A percentile compares a stretch with the other conserved stretches of the same genome.
Evolutionary conservation across 176 grass and related monocot species (phyloP).

Genomic region (Phragmites australis): DNA sequence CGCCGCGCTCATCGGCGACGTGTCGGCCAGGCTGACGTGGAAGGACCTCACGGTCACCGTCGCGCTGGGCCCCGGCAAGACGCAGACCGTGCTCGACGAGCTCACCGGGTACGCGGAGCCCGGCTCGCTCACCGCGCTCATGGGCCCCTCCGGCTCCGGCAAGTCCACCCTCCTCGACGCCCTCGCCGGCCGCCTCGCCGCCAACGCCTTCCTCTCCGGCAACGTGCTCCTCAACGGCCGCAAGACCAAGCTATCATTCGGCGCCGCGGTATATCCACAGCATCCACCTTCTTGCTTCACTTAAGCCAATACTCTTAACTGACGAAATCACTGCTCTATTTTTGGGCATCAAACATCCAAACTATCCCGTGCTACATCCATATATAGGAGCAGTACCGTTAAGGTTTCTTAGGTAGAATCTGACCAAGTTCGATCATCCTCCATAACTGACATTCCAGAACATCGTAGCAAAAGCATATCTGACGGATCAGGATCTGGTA

Average conservation of each 20-base stretch:
- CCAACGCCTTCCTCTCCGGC: constrained; percentile 93
- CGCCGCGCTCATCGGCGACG: constrained; percentile 69
- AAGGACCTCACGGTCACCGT: constrained; percentile 91
- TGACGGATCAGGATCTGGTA: not conserved
- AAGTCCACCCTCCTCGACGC: constrained; percentile 98
- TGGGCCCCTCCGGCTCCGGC: constrained; percentile 95
- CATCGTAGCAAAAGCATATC: not conserved
- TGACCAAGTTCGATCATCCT: not conserved
- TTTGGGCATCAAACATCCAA: not conserved
- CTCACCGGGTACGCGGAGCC: constrained; percentile 94
- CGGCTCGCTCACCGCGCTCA: constrained; percentile 76
- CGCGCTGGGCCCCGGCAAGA: constrained; percentile 69
- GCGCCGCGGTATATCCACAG: constrained; percentile 63
- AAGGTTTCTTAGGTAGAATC: constrained; percentile 14
- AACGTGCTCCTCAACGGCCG: constrained; percentile 86
- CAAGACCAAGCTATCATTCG: constrained; percentile 95
- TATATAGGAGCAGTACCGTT: not conserved
- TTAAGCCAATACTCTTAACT: not conserved
- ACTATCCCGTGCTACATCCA: not conserved
- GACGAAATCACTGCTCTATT: not conserved
- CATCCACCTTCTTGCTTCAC: not conserved
- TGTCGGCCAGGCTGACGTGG: constrained; percentile 93
- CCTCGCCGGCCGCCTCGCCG: constrained; percentile 80
- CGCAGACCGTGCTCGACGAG: constrained; percentile 76
- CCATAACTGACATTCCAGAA: not conserved